Percentiles rank a stretch among this genome's conserved stretches.
These are phyloP conservation scores for Sistotremastrum niveocremeum DNA, from an alignment of 768 basidiomycete species.

Conservation along the genomic window DNA sequence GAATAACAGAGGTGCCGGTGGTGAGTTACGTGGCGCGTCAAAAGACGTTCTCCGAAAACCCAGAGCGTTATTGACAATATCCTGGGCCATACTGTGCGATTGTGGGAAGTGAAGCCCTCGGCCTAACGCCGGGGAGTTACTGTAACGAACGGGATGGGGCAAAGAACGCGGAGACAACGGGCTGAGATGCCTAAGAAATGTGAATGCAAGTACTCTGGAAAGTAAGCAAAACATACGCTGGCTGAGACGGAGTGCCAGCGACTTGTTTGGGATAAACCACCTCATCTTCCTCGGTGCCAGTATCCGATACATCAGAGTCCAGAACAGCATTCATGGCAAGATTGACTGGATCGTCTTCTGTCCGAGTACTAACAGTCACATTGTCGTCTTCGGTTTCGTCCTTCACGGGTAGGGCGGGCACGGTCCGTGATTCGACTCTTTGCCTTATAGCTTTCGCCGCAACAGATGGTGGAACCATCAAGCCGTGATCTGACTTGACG, in stretches of 20 bases:
- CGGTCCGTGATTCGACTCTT: slow-evolving; percentile 9
- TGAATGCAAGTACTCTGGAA: neutral
- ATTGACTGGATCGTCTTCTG: slow-evolving; percentile 73
- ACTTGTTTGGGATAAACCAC: slow-evolving; percentile 61
- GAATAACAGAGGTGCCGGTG: slow-evolving; percentile 32
- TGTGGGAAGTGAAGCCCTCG: slow-evolving; percentile 5
- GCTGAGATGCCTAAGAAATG: neutral
- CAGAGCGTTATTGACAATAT: slow-evolving; percentile 47
- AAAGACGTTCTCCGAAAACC: slow-evolving; percentile 12
- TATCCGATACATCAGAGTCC: slow-evolving; percentile 29
- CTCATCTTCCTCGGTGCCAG: slow-evolving; percentile 53
- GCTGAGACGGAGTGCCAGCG: slow-evolving; percentile 6
- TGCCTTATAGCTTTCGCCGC: slow-evolving; percentile 21
- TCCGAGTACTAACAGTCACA: slow-evolving; percentile 54
- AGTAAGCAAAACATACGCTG: neutral
- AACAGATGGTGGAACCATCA: slow-evolving; percentile 1
- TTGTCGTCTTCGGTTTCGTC: slow-evolving; percentile 40
- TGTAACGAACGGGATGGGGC: slow-evolving; percentile 1
- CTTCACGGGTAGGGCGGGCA: slow-evolving; percentile 7
- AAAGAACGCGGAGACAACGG: slow-evolving; percentile 3
- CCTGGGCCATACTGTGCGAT: slow-evolving; percentile 44
- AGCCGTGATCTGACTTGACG: neutral
- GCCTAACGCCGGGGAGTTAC: neutral
- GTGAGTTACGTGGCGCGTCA: slow-evolving; percentile 23
- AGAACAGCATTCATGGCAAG: slow-evolving; percentile 46